phyloP scores from a whole-genome alignment of 345 rosid genomes.

The Eutrema japonicum region DNA sequence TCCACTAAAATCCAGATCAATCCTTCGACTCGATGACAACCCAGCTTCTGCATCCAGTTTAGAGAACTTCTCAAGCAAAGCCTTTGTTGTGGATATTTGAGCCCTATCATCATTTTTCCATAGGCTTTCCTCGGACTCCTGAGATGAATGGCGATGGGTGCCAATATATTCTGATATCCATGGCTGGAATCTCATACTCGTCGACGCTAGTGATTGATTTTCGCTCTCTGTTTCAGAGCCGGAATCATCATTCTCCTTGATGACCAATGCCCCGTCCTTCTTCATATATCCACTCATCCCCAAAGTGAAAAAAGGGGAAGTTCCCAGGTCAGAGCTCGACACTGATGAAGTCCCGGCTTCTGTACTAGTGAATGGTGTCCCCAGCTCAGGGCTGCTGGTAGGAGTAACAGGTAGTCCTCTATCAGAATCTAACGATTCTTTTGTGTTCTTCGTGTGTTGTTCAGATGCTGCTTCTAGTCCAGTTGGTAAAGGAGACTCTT shows the following conservation, averaged over 20 bases:
- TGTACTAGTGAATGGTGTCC: constrained; percentile 94
- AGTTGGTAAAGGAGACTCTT: constrained; percentile 46
- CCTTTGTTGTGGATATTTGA: constrained; percentile 58
- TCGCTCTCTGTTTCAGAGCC: constrained; percentile 87
- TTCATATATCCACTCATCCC: constrained; percentile 65
- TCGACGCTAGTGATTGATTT: constrained; percentile 69
- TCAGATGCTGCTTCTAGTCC: constrained; percentile 57
- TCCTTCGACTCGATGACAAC: constrained; percentile 53
- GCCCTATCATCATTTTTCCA: constrained; percentile 52
- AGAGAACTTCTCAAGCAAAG: constrained; percentile 67
- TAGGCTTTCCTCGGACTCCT: constrained; percentile 54
- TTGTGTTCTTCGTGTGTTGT: constrained; percentile 49
- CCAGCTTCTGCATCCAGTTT: constrained; percentile 63
- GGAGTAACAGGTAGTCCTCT: constrained; percentile 86
- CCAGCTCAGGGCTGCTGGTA: constrained; percentile 91
- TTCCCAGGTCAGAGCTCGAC: constrained; percentile 92
- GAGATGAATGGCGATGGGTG: constrained; percentile 58
- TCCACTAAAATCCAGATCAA: constrained; percentile 67
- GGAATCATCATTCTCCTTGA: constrained; percentile 67
- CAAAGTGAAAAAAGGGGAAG: constrained; percentile 76
- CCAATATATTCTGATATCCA: constrained; percentile 73
- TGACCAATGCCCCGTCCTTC: constrained; percentile 63
- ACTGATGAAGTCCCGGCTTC: constrained; percentile 96
- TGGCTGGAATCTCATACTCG: constrained; percentile 85
- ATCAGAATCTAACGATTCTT: constrained; percentile 54